Base-by-base conservation (phyloP, 164 flowering plant species). In the Piper longum region DNA sequence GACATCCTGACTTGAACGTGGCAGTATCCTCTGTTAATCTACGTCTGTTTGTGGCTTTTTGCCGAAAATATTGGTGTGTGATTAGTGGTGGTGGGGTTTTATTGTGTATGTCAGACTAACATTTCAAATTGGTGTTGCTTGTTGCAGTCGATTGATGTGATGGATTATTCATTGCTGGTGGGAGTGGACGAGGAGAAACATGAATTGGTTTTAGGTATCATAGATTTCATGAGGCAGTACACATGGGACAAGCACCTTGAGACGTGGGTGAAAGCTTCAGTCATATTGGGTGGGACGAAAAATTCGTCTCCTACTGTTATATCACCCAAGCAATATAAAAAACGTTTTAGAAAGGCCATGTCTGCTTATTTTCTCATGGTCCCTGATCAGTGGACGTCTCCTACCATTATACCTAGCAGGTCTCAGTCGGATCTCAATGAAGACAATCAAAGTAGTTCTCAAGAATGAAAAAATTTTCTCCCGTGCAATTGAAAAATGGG, bases 231-330 rank as follows among this genome's bases (percentile, higher is more conserved):
- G 96, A 87, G 99, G 73, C 99, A 95, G 67, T 95, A 95, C 65
- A 95, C 99, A 2, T 95, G 99, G 97, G 99, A 95, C 81, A 95
- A 95, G 71, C 99, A 91, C 71, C 82, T 95, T 2, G 99, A 95
- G 72, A 85, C 99, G 40, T 95, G 99, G 99, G 99, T 91, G 58
- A 95, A 95, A 70, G 79, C 95, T 62, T 83, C 99, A 0, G 96
- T 96, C 58, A 88, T 95, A 42, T 83, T 95, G 16, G 99, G 99
- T 6, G 97, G 96, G 14, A 83, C 86, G n/a, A 95, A 77, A 70
- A 91, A 89, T 64, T 56, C 81, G 0, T 66, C 95, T 18, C 99
- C 99, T 8, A 95, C 99, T 14, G 96, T 95, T 17, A 87, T 95
- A 51, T 95, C 99, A 13, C 99, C 99, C 9, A 85, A 78, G 73